Evolutionary conservation across 2,329 filamentous ascomycete species (phyloP).

Genomic region (Paecilomyces variotii): DNA sequence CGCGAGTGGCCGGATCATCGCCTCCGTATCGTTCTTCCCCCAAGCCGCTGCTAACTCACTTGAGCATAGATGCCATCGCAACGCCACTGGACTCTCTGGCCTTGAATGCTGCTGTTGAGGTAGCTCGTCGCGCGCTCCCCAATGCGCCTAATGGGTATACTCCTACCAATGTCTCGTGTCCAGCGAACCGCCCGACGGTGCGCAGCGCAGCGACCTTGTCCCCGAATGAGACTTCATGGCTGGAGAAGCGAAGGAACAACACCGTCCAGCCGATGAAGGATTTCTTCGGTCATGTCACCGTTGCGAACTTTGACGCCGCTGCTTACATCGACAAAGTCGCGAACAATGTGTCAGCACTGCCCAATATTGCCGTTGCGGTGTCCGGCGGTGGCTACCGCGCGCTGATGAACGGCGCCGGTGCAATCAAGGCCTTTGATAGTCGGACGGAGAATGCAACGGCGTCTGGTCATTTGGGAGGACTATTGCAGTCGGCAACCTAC

Average conservation of each 20-base stretch:
- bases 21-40: neutral
- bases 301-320: constrained; percentile 64
- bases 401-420: constrained; percentile 75
- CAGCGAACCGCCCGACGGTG: constrained; percentile 59
- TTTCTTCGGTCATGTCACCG: constrained; percentile 61
- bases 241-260: constrained; percentile 60
- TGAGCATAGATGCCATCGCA: neutral
- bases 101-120: neutral
- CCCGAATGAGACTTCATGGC: constrained; percentile 63
- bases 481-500: constrained; percentile 76
- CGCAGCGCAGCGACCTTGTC: constrained; percentile 58
- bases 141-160: constrained; percentile 62
- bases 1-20: neutral
- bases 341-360: constrained; percentile 49
- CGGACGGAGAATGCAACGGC: constrained; percentile 56
- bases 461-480: constrained; percentile 64
- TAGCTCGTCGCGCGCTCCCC: constrained; percentile 36
- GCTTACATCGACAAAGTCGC: constrained; percentile 57
- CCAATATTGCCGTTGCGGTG: constrained; percentile 67
- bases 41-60: neutral
- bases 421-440: constrained; percentile 68
- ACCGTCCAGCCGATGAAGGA: constrained; percentile 68
- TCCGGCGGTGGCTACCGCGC: constrained; percentile 83
- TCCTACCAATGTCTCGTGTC: constrained; percentile 61
- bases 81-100: neutral